A percentile compares a stretch with the other conserved stretches of the same genome.
phyloP scores from a whole-genome alignment of 805 yeast genomes.

The Yamadazyma nakazawae region DNA sequence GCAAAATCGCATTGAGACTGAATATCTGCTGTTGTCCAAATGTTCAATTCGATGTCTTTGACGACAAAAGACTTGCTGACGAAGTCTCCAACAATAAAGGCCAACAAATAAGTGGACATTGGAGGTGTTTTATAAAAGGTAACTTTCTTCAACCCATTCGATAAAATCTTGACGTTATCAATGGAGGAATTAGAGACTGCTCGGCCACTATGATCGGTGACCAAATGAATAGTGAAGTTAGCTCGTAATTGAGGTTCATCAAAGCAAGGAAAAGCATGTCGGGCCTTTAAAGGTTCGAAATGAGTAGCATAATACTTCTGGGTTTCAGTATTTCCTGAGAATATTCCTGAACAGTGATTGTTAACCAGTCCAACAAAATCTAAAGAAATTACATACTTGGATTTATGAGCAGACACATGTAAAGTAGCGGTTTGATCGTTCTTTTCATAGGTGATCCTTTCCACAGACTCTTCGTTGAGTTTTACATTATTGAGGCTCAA shows the following conservation, averaged over 20 bases:
- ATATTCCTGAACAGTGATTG: neutral
- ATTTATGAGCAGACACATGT: too few relatives aligned
- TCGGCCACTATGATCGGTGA: conserved; percentile 39
- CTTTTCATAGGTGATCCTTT: too few relatives aligned
- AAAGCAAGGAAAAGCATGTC: conserved; percentile 82
- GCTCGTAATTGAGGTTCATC: conserved; percentile 75
- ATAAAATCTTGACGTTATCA: conserved; percentile 41
- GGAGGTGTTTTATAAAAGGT: conserved; percentile 67
- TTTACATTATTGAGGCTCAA: too few relatives aligned
- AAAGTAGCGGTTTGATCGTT: too few relatives aligned
- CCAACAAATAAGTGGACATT: conserved; percentile 79
- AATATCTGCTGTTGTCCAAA: conserved; percentile 74
- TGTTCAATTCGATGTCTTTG: conserved; percentile 71
- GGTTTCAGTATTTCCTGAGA: neutral
- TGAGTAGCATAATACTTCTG: conserved; percentile 71
- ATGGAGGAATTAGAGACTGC: too few relatives aligned
- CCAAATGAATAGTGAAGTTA: conserved; percentile 58
- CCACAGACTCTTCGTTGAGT: too few relatives aligned
- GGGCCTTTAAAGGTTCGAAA: conserved; percentile 84
- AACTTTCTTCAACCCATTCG: conserved; percentile 66
- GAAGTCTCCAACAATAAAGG: conserved; percentile 78
- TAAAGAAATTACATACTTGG: too few relatives aligned
- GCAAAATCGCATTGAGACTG: conserved; percentile 68
- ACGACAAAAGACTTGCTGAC: conserved; percentile 62
- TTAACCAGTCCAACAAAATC: too few relatives aligned